Percentiles rank a stretch among this genome's conserved stretches.
These are phyloP conservation scores for Hypoxylon sp. DNA, from an alignment of 2,329 filamentous ascomycete species.

Conservation along the genomic window DNA sequence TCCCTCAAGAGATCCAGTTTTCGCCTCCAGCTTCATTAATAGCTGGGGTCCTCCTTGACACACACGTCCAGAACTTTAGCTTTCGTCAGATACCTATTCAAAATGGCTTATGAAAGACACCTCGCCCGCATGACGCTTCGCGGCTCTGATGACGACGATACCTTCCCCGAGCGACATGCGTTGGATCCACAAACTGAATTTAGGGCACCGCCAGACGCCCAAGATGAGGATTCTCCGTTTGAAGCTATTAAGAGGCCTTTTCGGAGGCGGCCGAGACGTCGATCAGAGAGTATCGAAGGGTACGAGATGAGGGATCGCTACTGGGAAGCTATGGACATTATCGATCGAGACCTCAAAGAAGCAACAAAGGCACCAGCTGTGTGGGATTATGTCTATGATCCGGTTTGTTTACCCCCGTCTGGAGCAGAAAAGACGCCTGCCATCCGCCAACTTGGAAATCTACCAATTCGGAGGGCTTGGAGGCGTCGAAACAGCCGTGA, in stretches of 20 bases:
- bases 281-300: constrained; percentile 41
- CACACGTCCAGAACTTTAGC: constrained; percentile 2
- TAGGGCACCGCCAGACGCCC: constrained; percentile 14
- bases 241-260: neutral
- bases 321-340: constrained; percentile 45
- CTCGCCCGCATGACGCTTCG: constrained; percentile 41
- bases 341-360: constrained; percentile 42
- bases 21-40: constrained; percentile 29
- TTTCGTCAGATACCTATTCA: neutral
- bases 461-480: constrained; percentile 45
- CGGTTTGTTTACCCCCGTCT: constrained; percentile 43
- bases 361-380: constrained; percentile 41
- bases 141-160: constrained; percentile 32
- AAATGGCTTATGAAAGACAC: constrained; percentile 38
- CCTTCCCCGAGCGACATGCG: constrained; percentile 43
- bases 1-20: constrained; percentile 19
- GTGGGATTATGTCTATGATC: constrained; percentile 46
- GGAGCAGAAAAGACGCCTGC: constrained; percentile 31
- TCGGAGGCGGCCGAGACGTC: constrained; percentile 33
- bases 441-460: constrained; percentile 37
- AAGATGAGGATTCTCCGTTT: constrained; percentile 7
- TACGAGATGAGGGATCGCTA: constrained; percentile 46
- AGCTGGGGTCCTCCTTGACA: neutral
- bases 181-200: constrained; percentile 18
- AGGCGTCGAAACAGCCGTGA: constrained; percentile 40